Evolutionary conservation across 768 basidiomycete species (phyloP), one percentile per base, ranked within the genome.

Genomic region (Suillus bovinus): DNA sequence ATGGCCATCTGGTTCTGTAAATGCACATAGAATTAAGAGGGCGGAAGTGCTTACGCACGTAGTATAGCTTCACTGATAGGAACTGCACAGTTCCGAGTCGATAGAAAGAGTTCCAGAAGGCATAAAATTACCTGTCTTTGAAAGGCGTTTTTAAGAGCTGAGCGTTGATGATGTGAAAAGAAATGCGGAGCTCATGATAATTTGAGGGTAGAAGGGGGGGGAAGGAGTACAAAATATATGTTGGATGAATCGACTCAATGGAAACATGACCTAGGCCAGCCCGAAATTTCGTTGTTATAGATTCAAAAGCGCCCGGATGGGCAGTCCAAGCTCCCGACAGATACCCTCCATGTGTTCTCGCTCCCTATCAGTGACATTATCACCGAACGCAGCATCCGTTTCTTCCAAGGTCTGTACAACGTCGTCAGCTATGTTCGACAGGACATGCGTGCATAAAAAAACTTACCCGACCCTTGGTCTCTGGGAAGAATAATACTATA

Each of bases 161-260:
- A n/a, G 41, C 41, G 9, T 42, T 84, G 11, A 42, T 95, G 82
- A 96, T 95, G 38, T 41, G 17, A 20, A 20, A 41, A 20, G 41
- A 20, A 42, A 42, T 42, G 20, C 20, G 41, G 20, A n/a, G 20
- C 8, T 13, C n/a, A 47, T 47, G 5, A 46, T 14, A 24, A n/a
- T n/a, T 24, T 8, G 14, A 14, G 13, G 22, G 6, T 6, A 14
- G 22, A 46, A 16, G 24, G 22, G n/a, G 39, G 13, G 2, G 16
- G 16, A 47, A 47, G 24, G 46, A 24, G 22, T 16, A 11, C n/a
- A 44, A 3, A 24, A 24, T 46, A 24, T 27, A 50, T 29, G 27
- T 17, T 17, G 4, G 2, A 49, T 49, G 16, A 49, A 27, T 49
- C 24, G 24, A 49, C 16, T 49, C 29, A 11, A 52, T 14, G 11